These are phyloP conservation scores for Picochlorum sp. DNA, from an alignment of 139 green algal genomes.

Conservation along the genomic window DNA sequence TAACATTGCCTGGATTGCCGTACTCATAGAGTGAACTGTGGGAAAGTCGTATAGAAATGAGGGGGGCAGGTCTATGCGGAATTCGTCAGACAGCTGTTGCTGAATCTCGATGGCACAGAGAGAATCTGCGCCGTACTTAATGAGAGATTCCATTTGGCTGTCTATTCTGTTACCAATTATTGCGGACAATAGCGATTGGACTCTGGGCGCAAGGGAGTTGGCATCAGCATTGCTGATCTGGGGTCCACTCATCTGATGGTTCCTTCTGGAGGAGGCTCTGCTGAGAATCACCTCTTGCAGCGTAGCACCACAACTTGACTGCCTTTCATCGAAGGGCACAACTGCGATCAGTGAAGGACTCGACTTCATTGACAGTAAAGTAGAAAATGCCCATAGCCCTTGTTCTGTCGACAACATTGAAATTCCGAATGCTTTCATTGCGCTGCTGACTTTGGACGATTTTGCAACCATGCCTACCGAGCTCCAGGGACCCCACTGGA, in stretches of 20 bases:
- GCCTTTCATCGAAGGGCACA: not conserved
- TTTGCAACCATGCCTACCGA: slow-evolving; percentile 38
- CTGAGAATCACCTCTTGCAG: too few species aligned
- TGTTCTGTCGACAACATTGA: slow-evolving; percentile 40
- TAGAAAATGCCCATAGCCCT: slow-evolving; percentile 36
- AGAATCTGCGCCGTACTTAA: slow-evolving; percentile 5
- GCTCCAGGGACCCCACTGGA: slow-evolving; percentile 53
- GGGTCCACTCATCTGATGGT: not conserved
- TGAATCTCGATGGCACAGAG: slow-evolving; percentile 13
- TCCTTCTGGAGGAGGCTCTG: not conserved
- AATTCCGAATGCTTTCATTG: slow-evolving; percentile 54
- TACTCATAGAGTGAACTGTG: not conserved
- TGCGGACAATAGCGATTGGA: not conserved
- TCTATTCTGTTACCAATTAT: not conserved
- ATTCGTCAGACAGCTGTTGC: slow-evolving; percentile 6
- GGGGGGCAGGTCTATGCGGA: slow-evolving; percentile 23
- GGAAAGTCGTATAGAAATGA: slow-evolving; percentile 49
- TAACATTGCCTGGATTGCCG: not conserved
- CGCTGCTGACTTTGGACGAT: slow-evolving; percentile 17
- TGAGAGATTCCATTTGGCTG: not conserved
- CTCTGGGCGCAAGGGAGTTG: slow-evolving; percentile 4
- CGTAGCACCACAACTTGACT: too few species aligned
- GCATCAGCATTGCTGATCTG: not conserved
- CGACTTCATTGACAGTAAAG: not conserved
- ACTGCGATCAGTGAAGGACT: not conserved